These are phyloP conservation scores for Ascochyta fabae DNA, from an alignment of 2,329 filamentous ascomycete species.

Conservation along the genomic window DNA sequence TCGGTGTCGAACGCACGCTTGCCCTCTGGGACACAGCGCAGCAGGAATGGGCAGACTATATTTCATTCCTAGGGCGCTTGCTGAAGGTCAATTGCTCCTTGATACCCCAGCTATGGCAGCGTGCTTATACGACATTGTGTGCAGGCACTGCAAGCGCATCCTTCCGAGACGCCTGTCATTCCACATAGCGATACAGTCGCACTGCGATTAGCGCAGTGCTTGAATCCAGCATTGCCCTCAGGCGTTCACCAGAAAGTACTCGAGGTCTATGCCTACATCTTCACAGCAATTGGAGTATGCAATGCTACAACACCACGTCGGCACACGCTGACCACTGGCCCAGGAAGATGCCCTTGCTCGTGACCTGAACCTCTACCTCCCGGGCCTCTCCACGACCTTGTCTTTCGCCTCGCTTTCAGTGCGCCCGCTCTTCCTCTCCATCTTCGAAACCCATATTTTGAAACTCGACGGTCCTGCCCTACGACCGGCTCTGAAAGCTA, in stretches of 20 bases:
- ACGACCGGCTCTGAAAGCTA: slow-evolving; percentile 86
- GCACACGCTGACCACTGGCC: slow-evolving; percentile 32
- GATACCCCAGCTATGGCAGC: slow-evolving; percentile 15
- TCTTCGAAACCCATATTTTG: slow-evolving; percentile 83
- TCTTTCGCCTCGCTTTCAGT: slow-evolving; percentile 95
- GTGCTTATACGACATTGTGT: slow-evolving; percentile 33
- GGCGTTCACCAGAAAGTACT: slow-evolving; percentile 97
- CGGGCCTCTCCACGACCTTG: slow-evolving; percentile 85
- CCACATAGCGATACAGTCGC: slow-evolving; percentile 84
- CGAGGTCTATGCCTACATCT: slow-evolving; percentile 91
- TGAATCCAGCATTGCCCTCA: slow-evolving; percentile 90
- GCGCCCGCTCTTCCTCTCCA: slow-evolving; percentile 80
- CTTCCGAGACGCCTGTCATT: slow-evolving; percentile 72
- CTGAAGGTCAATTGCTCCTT: slow-evolving; percentile 70
- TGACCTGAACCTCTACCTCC: slow-evolving; percentile 86
- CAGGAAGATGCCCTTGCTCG: slow-evolving; percentile 74
- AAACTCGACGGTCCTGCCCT: slow-evolving; percentile 73
- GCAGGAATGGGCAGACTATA: slow-evolving; percentile 99
- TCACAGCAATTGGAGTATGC: slow-evolving; percentile 77
- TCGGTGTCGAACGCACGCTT: slow-evolving; percentile 84
- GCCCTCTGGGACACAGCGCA: slow-evolving; percentile 89
- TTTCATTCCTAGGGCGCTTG: slow-evolving; percentile 90
- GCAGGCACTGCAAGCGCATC: slow-evolving; percentile 87
- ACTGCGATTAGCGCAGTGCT: slow-evolving; percentile 90
- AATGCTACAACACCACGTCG: slow-evolving; percentile 9